Evolutionary conservation across 2,329 filamentous ascomycete genomes (phyloP).

Genomic region (Sarocladium kiliense): DNA sequence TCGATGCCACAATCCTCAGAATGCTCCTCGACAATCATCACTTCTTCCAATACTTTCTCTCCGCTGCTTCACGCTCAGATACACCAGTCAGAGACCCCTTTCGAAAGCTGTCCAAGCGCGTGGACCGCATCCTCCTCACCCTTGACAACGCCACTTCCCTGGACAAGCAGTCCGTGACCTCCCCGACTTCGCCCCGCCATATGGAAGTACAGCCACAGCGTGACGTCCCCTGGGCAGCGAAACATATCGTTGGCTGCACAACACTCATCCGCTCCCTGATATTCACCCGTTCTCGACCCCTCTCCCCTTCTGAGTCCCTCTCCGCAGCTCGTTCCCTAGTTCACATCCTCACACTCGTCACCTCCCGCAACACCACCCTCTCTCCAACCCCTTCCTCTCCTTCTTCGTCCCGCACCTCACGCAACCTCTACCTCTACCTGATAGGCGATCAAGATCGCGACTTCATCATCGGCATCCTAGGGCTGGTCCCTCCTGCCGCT

Average conservation of each 20-base stretch:
- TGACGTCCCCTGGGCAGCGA: slow-evolving; percentile 44
- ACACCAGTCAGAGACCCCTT: slow-evolving; percentile 43
- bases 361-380: slow-evolving; percentile 26
- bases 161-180: not conserved
- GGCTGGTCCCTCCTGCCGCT: slow-evolving; percentile 33
- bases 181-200: not conserved
- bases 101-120: slow-evolving; percentile 41
- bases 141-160: slow-evolving; percentile 29
- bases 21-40: slow-evolving; percentile 50
- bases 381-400: not conserved
- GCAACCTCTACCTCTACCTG: slow-evolving; percentile 44
- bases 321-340: slow-evolving; percentile 44
- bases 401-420: slow-evolving; percentile 16
- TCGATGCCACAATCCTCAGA: slow-evolving; percentile 46
- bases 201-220: not conserved
- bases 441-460: slow-evolving; percentile 37
- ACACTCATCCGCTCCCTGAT: slow-evolving; percentile 38
- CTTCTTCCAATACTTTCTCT: slow-evolving; percentile 49
- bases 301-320: slow-evolving; percentile 31
- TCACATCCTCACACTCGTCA: slow-evolving; percentile 40
- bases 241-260: slow-evolving; percentile 38
- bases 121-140: slow-evolving; percentile 39
- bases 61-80: slow-evolving; percentile 33
- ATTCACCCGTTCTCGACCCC: slow-evolving; percentile 30
- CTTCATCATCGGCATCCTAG: slow-evolving; percentile 42